Evolutionary conservation across 208 protist genomes (phyloP), one percentile per base, ranked within the genome.

Genomic region (Crithidia fasciculata): DNA sequence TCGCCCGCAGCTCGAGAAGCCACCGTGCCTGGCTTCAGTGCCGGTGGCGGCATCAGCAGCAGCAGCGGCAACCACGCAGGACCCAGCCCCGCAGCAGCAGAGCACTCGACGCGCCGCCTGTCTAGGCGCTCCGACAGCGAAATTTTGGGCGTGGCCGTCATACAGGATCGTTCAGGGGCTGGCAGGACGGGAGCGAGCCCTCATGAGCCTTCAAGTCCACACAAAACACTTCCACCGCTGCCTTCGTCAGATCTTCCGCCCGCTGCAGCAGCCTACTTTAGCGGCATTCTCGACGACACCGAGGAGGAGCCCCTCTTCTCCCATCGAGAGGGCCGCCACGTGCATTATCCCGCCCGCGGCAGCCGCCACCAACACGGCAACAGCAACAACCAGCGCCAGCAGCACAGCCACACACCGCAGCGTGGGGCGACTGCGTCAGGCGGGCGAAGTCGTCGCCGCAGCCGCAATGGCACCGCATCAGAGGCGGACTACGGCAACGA

Each of bases 51-150:
- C 16, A 18, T 8, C 16, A 18, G 50, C 8, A 18, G 50, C 50
- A 55, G 28, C 8, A 18, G 50, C 50, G 5, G 28, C 28, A 28
- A 28, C 28, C 28, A 28, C 28, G 28, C 28, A 28, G 28, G 28
- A 1, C 28, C 28, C 28, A 28, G 28, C 28, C 28, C 28, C 28
- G 28, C 28, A 28, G 28, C 28, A 28, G 47, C 62, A 0, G 62
- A 67, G 36, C 62, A 13, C 15, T 36, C 39, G 18, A 13, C 19
- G 16, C 47, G 41, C 12, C 62, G 43, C 47, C 6, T 18, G 13
- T 69, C 63, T 3, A 39, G 15, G n/a, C 49, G 18, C 63, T 36
- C 43, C 50, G 63, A 57, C 50, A 69, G 52, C 63, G 40, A 59
- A 13, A 28, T 49, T 49, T 36, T 49, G 0, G 12, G 12, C 52